Conservation (phyloP, 352 stramenopile species). For the Globisporangium nodosum region DNA sequence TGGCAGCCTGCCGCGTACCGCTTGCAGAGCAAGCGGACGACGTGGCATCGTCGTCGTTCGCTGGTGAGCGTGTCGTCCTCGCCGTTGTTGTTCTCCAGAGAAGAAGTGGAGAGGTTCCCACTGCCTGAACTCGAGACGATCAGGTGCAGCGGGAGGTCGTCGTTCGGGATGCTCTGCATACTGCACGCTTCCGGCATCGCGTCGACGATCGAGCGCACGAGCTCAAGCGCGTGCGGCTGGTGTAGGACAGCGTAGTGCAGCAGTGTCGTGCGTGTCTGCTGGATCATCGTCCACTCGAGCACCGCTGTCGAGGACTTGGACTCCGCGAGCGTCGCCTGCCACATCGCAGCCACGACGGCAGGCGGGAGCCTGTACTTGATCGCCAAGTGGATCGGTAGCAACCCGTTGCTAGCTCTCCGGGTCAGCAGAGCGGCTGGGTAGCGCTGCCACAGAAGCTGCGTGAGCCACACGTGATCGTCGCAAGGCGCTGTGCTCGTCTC, state of each 20-base stretch:
- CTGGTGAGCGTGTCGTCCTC: neutral
- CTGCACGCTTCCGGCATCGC: slow-evolving; percentile 23
- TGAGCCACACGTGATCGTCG: slow-evolving; percentile 19
- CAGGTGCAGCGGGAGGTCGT: slow-evolving; percentile 46
- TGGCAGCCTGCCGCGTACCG: slow-evolving; percentile 26
- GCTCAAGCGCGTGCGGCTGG: slow-evolving; percentile 16
- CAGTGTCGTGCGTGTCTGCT: slow-evolving; percentile 34
- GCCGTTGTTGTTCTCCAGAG: too few relatives aligned
- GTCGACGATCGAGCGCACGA: slow-evolving; percentile 29
- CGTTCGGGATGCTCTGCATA: slow-evolving; percentile 18
- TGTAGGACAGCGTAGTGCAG: slow-evolving; percentile 59
- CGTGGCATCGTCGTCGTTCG: neutral
- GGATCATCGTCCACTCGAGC: slow-evolving; percentile 23
- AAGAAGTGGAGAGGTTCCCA: too few relatives aligned
- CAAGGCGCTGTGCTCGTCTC: neutral
- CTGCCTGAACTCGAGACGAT: slow-evolving; percentile 18
- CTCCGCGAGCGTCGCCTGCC: slow-evolving; percentile 9
- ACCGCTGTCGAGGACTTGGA: neutral
- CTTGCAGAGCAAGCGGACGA: slow-evolving; percentile 20
- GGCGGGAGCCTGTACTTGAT: slow-evolving; percentile 36
- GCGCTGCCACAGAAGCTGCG: slow-evolving; percentile 13
- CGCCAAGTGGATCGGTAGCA: slow-evolving; percentile 36
- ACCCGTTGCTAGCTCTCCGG: slow-evolving; percentile 17
- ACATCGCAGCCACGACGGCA: slow-evolving; percentile 13
- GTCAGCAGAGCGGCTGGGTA: slow-evolving; percentile 18